Evolutionary conservation across 176 grass and related monocot species (phyloP).

Genomic region (Triticum timopheevii): DNA sequence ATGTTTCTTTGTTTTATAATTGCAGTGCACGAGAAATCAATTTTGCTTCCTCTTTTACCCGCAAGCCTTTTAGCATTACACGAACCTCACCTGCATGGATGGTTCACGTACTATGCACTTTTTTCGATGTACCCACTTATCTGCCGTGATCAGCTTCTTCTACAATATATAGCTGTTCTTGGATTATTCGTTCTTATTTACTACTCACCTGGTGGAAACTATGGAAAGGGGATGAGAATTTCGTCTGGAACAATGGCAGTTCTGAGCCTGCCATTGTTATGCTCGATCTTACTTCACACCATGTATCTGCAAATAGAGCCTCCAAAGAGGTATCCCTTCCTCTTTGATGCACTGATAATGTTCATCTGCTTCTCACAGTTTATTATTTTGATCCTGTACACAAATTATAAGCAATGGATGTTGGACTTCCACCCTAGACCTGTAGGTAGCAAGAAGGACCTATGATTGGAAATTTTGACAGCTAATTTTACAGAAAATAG

Average conservation of each 20-base stretch:
- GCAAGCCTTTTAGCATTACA: constrained; percentile 77
- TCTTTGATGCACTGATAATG: constrained; percentile 91
- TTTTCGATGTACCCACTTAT: constrained; percentile 88
- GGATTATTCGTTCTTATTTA: constrained; percentile 79
- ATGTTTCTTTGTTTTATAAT: constrained; percentile 16
- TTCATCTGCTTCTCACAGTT: constrained; percentile 88
- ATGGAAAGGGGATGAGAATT: constrained; percentile 19
- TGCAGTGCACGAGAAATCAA: constrained; percentile 99
- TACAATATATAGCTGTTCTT: constrained; percentile 75
- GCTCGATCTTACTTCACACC: constrained; percentile 53
- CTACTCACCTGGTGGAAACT: constrained; percentile 46
- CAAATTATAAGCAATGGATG: constrained; percentile 83
- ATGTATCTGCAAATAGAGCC: constrained; percentile 63
- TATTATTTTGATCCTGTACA: constrained; percentile 62
- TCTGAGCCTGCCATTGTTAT: constrained; percentile 49
- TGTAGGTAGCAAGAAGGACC: constrained; percentile 66
- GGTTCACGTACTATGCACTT: constrained; percentile 76
- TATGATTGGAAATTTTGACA: constrained; percentile 44
- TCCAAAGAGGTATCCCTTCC: constrained; percentile 79
- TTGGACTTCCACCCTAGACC: constrained; percentile 47
- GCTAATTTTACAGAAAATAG: constrained; percentile 16
- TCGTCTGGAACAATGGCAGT: constrained; percentile 42
- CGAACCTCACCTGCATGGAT: constrained; percentile 75
- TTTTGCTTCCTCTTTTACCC: constrained; percentile 91
- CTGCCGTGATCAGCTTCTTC: constrained; percentile 66